phyloP scores from a whole-genome alignment of 768 basidiomycete genomes.

The Lactarius indigo region DNA sequence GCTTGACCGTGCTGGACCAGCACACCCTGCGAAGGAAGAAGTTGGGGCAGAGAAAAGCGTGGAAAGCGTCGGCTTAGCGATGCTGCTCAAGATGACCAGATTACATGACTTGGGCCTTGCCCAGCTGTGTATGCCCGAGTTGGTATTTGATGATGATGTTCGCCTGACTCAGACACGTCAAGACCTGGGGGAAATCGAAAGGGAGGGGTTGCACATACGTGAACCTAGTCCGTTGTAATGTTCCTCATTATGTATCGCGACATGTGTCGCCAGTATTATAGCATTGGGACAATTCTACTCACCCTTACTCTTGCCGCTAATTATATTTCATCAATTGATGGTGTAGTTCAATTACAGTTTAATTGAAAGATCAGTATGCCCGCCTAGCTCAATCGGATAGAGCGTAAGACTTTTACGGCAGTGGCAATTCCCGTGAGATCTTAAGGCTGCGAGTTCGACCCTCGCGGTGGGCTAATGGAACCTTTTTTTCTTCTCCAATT shows the following conservation, averaged over 20 bases:
- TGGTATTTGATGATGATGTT: conserved; percentile 25
- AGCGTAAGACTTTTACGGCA: conserved; percentile 52
- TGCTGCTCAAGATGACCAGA: conserved; percentile 75
- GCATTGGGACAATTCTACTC: too few relatives aligned
- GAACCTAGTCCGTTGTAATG: not conserved
- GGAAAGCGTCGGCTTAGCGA: conserved; percentile 45
- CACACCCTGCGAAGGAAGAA: conserved; percentile 31
- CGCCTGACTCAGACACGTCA: not conserved
- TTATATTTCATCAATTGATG: not conserved
- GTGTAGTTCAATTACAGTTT: not conserved
- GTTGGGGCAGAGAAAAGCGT: conserved; percentile 27
- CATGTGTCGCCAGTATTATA: not conserved
- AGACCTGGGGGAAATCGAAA: not conserved
- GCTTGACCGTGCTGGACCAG: conserved; percentile 41
- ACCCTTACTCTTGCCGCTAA: too few relatives aligned
- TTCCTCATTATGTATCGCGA: not conserved
- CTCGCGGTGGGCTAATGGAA: conserved; percentile 52
- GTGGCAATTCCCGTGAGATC: conserved; percentile 32
- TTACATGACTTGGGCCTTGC: conserved; percentile 69
- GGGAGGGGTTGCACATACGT: not conserved
- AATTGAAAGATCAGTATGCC: conserved; percentile 27
- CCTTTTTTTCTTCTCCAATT: not conserved
- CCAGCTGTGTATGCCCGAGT: conserved; percentile 45
- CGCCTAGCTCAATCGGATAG: conserved; percentile 61
- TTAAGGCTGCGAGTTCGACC: conserved; percentile 64